Evolutionary conservation across 805 yeast genomes (phyloP), one percentile per base, ranked within the genome.

Genomic region (Nakazawaea ishiwadae): DNA sequence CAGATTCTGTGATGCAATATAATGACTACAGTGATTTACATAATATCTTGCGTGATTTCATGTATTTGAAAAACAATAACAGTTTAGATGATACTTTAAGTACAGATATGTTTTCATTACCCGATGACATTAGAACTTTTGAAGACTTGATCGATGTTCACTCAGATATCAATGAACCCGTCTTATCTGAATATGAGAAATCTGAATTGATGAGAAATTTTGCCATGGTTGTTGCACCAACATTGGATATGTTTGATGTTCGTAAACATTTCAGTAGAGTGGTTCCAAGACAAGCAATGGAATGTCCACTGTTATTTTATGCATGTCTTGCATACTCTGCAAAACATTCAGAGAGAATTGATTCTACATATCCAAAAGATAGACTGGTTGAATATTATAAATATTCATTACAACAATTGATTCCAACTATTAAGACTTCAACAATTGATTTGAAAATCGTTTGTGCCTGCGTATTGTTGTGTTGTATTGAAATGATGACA

Each of bases 401-500:
- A 18, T 50, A 52, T 38, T 50, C 63, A 15, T 43, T 60, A 31
- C 56, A 56, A 30, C 56, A 56, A 45, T 42, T 60, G 19, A 62
- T 66, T 5, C 62, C 69, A 16, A 53, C 60, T 4, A 59, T 67
- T 27, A 66, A 62, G 46, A 42, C 49, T n/a, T 15, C 20, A 9
- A 47, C 53, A 1, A 51, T 60, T 5, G 57, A 51, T 36, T 48
- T 56, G 21, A 51, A 54, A 15, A 54, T 59, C 11, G 55, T 66
- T 14, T 50, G 64, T 10, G 55, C 73, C 1, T 66, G 74, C 51
- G 62, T 69, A 2, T 46, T 70, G 24, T 52, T 71, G 6, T 61
- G 72, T 53, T 69, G 65, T 4, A 56, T 68, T 33, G 73, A 67
- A 42, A 65, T 68, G 68, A 59, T 71, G 60, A 59, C 68, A 21